phyloP scores from a whole-genome alignment of 371 early-diverging fungal species.

The Actinomortierella wolfii region DNA sequence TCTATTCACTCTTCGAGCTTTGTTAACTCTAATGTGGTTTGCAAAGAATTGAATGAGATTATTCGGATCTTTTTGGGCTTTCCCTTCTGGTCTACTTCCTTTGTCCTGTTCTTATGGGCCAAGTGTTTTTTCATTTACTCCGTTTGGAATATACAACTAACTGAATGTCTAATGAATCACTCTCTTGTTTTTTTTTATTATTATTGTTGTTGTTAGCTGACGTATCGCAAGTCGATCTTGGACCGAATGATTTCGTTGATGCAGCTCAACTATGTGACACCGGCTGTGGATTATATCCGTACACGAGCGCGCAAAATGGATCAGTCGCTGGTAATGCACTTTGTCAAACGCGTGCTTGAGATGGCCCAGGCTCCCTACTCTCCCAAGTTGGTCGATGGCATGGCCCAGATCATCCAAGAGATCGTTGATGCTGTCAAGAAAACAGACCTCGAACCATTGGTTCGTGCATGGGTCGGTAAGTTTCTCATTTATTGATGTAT shows the following conservation, averaged over 20 bases:
- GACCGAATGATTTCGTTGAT: constrained; percentile 69
- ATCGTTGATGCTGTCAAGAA: constrained; percentile 54
- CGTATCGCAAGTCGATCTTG: constrained; percentile 64
- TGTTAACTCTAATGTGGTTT: no score
- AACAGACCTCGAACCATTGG: constrained; percentile 48
- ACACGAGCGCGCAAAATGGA: constrained; percentile 54
- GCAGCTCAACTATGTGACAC: constrained; percentile 62
- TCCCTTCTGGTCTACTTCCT: no score
- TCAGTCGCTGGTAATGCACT: constrained; percentile 61
- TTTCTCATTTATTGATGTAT: background rate
- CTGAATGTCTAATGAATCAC: no score
- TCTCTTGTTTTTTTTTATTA: background rate
- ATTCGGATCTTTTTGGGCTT: no score
- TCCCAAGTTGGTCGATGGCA: constrained; percentile 50
- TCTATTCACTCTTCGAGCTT: no score
- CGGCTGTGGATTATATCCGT: constrained; percentile 60
- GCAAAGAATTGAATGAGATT: no score
- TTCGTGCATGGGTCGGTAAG: constrained; percentile 52
- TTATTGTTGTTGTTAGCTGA: constrained; percentile 49
- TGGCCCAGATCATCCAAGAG: constrained; percentile 47
- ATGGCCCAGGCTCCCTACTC: constrained; percentile 57
- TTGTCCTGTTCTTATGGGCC: no score
- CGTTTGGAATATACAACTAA: no score
- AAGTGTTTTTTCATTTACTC: no score
- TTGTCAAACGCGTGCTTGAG: constrained; percentile 54